Evolutionary conservation across 257 asterid species (phyloP).

Genomic region (Nicotiana undulata): DNA sequence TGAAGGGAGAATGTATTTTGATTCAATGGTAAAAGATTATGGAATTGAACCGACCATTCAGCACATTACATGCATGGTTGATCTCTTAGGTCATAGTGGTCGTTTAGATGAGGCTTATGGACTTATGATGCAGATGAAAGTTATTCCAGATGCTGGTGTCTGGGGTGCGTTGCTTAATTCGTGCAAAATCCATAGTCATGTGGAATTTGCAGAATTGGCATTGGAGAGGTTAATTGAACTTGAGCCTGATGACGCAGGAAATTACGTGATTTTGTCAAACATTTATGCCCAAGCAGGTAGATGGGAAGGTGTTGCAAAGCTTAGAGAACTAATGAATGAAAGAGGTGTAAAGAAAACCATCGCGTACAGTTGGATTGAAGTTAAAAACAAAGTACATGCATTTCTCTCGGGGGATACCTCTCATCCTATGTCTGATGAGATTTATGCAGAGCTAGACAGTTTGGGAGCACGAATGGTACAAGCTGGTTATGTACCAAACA

Average conservation of each 20-base stretch:
- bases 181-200: conserved; percentile 45
- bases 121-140: conserved; percentile 36
- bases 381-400: conserved; percentile 41
- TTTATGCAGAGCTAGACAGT: conserved; percentile 38
- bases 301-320: conserved; percentile 50
- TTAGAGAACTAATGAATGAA: conserved; percentile 40
- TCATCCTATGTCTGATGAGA: conserved; percentile 43
- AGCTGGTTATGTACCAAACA: conserved; percentile 48
- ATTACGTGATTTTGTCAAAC: conserved; percentile 47
- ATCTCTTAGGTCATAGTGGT: conserved; percentile 51
- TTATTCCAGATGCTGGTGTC: conserved; percentile 47
- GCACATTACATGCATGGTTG: conserved; percentile 58
- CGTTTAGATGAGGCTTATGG: conserved; percentile 38
- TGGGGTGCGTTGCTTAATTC: conserved; percentile 70
- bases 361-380: conserved; percentile 61
- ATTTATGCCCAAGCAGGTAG: conserved; percentile 60
- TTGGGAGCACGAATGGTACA: conserved; percentile 32
- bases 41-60: conserved; percentile 45
- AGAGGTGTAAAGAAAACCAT: conserved; percentile 40
- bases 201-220: conserved; percentile 50
- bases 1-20: conserved; percentile 36
- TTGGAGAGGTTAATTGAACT: conserved; percentile 42
- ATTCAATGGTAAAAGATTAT: conserved; percentile 33
- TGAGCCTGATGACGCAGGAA: conserved; percentile 52
- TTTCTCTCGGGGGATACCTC: conserved; percentile 54